Evolutionary conservation across 2,329 filamentous ascomycete species (phyloP).

Genomic region (Penicillium italicum): DNA sequence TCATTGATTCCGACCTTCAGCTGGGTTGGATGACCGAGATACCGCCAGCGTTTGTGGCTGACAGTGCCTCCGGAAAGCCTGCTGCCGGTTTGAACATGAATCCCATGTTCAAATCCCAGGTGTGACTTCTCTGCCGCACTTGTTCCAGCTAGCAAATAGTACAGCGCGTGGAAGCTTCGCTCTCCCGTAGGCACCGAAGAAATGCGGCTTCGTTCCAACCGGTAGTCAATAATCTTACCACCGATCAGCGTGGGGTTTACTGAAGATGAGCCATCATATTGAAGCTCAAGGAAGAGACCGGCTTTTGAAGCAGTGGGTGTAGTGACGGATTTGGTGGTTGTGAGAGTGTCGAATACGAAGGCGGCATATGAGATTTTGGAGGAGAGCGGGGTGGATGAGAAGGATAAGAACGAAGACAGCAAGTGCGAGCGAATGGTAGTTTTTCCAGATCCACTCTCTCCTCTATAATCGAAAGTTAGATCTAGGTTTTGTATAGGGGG

Average conservation of each 20-base stretch:
- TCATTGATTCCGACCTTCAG: constrained; percentile 97
- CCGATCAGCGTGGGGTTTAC: constrained; percentile 85
- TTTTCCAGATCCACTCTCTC: constrained; percentile 94
- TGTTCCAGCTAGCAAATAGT: constrained; percentile 91
- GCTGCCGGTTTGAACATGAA: constrained; percentile 41
- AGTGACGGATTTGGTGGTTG: constrained; percentile 93
- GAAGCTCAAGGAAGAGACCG: constrained; percentile 90
- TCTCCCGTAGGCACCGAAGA: constrained; percentile 91
- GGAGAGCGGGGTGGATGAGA: constrained; percentile 87
- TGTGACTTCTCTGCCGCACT: constrained; percentile 86
- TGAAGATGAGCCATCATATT: constrained; percentile 86
- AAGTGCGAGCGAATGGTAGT: constrained; percentile 90
- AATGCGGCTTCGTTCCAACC: constrained; percentile 86
- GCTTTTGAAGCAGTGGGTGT: constrained; percentile 95
- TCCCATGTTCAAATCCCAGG: constrained; percentile 59
- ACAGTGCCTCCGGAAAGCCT: constrained; percentile 53
- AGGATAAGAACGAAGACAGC: constrained; percentile 77
- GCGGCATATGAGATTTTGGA: constrained; percentile 89
- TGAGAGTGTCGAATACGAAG: constrained; percentile 93
- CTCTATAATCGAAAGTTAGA: constrained; percentile 54
- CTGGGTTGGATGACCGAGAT: constrained; percentile 92
- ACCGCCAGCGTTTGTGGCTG: constrained; percentile 85
- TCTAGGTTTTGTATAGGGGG: neutral
- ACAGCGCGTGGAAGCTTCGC: constrained; percentile 91
- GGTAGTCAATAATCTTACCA: constrained; percentile 89